Evolutionary conservation across 805 yeast species (phyloP), one percentile per base, ranked within the genome.

Genomic region (Metschnikowia koreensis): DNA sequence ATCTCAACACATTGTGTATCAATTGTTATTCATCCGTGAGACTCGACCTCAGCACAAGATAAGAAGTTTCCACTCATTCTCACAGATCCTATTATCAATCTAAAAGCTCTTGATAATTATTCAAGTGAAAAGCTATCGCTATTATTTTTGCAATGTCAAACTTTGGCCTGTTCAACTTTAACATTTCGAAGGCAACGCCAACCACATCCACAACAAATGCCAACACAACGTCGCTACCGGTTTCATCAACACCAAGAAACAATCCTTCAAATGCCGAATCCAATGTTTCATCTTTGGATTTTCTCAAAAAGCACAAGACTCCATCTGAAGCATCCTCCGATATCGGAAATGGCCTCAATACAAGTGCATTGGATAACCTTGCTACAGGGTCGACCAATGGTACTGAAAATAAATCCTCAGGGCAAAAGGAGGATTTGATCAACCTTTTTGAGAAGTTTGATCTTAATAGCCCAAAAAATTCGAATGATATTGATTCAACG

Each of bases 161-260:
- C 28, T 41, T 41, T 36, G 44, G 40, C 26, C 46, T 41, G 47
- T 38, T 48, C 27, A 48, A 44, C 44, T 73, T 72, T 57, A 74
- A 64, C 52, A 61, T 73, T 22, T 59, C 71, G 27, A 74, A 74
- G 56, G 60, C 78, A 3, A 64, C 70, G 9, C 70, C 79, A 16
- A 74, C 79, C 2, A 73, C 77, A 2, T 72, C 76, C 15, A 73
- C 77, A 7, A 68, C 74, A 22, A 70, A 70, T 44, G 61, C 68
- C 37, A 69, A 60, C 50, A 65, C 71, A 13, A 57, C 64, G 4
- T 64, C 59, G 8, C 49, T 57, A 37, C 54, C 48, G 45, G 54
- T 42, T n/a, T 50, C 53, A 11, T 26, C 46, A 12, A 49, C 58
- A 5, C 51, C 60, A 12, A 55, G 52, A 43, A 43, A 53, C 10